Evolutionary conservation across 2,329 filamentous ascomycete genomes (phyloP).

Genomic region (Alternaria sp.): DNA sequence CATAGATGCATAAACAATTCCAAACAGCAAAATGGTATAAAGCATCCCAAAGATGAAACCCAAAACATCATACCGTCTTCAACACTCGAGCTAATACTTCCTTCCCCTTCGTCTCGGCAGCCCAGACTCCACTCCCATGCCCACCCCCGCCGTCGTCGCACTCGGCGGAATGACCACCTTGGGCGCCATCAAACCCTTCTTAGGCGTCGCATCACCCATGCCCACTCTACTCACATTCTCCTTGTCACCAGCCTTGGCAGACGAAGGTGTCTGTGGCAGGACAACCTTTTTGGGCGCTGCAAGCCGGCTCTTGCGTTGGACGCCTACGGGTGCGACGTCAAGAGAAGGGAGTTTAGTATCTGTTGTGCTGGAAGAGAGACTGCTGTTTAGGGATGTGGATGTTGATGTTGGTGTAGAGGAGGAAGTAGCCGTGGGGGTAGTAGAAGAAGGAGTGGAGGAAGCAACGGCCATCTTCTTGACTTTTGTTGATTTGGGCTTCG

Average conservation of each 20-base stretch:
- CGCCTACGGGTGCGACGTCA: conserved; percentile 30
- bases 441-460: not conserved
- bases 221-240: conserved; percentile 29
- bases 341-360: conserved; percentile 26
- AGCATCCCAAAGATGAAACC: not conserved
- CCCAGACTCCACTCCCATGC: conserved; percentile 27
- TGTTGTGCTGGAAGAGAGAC: conserved; percentile 4
- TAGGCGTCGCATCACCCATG: conserved; percentile 32
- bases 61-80: not conserved
- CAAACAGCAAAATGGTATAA: not conserved
- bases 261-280: conserved; percentile 28
- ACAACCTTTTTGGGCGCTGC: conserved; percentile 45
- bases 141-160: not conserved
- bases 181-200: conserved; percentile 38
- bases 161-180: conserved; percentile 25
- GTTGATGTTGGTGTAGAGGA: not conserved
- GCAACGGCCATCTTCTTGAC: conserved; percentile 31
- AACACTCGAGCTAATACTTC: conserved; percentile 17
- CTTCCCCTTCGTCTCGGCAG: conserved; percentile 38
- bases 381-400: conserved; percentile 12
- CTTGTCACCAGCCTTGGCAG: conserved; percentile 26
- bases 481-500: conserved; percentile 27
- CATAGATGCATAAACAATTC: not conserved
- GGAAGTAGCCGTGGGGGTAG: not conserved
- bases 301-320: conserved; percentile 42